Evolutionary conservation across 129 eudicot genomes (phyloP).

Genomic region (Heracleum sosnowskyi): DNA sequence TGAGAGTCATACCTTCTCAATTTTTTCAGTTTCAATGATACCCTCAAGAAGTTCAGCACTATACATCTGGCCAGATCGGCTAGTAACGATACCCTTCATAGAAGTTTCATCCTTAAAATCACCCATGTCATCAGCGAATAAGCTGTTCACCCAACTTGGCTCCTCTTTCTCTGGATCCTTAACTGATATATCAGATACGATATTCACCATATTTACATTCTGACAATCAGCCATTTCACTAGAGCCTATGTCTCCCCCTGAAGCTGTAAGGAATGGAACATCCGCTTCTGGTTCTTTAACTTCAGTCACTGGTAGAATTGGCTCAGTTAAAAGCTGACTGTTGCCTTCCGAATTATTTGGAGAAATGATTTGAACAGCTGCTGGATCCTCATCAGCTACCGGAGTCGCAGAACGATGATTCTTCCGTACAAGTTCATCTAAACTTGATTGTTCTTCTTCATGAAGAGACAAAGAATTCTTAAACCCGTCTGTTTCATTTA

Average conservation of each 20-base stretch:
- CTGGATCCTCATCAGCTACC: conserved; percentile 12
- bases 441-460: conserved; percentile 15
- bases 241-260: conserved; percentile 21
- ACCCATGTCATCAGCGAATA: conserved; percentile 13
- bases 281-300: conserved; percentile 19
- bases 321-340: conserved; percentile 2
- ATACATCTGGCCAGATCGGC: conserved; percentile 39
- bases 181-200: conserved; percentile 1
- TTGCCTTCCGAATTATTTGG: conserved; percentile 18
- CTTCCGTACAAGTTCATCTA: conserved; percentile 2
- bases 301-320: conserved; percentile 9
- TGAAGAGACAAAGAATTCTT: neutral
- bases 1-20: conserved; percentile 45
- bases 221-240: conserved; percentile 19
- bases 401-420: conserved; percentile 3
- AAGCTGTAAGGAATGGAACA: conserved; percentile 11
- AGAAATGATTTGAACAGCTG: conserved; percentile 12
- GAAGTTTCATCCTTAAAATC: conserved; percentile 28
- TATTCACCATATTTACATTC: conserved; percentile 23
- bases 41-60: conserved; percentile 53
- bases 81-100: conserved; percentile 19
- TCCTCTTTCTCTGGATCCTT: conserved; percentile 24
- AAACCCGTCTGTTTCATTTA: neutral
- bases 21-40: conserved; percentile 59
- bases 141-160: conserved; percentile 18